Percentiles rank a stretch among this genome's conserved stretches.
phyloP scores from a whole-genome alignment of 2,329 filamentous ascomycete species.

The Verticillium albo-atrum region DNA sequence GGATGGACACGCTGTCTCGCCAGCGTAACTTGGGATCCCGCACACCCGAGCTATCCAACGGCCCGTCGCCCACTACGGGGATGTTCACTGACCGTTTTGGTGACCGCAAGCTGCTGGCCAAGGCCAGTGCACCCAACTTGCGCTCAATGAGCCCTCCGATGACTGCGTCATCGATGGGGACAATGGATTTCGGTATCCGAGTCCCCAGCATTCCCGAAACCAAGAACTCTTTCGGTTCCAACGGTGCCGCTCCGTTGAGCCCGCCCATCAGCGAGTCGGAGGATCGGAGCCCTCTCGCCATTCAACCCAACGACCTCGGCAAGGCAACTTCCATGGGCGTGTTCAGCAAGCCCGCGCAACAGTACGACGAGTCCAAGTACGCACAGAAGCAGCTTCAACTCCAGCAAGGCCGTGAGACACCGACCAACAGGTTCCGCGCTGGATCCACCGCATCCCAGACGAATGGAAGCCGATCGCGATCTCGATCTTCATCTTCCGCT shows the following conservation, averaged over 20 bases:
- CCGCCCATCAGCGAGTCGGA: conserved; percentile 66
- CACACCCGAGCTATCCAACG: conserved; percentile 44
- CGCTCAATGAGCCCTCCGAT: conserved; percentile 49
- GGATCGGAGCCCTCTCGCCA: conserved; percentile 58
- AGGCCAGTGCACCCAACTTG: conserved; percentile 66
- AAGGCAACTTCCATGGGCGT: conserved; percentile 69
- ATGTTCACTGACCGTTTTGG: conserved; percentile 41
- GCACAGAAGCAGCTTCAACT: conserved; percentile 77
- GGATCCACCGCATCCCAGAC: conserved; percentile 39
- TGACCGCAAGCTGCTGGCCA: conserved; percentile 40
- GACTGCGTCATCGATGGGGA: conserved; percentile 29
- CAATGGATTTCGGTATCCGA: conserved; percentile 19
- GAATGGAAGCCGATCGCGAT: conserved; percentile 26
- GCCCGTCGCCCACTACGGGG: conserved; percentile 40
- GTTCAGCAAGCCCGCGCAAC: conserved; percentile 63
- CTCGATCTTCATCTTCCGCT: conserved; percentile 42
- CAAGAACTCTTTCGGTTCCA: conserved; percentile 21
- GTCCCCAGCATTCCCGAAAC: conserved; percentile 16
- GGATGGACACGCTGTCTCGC: conserved; percentile 73
- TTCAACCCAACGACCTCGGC: conserved; percentile 72
- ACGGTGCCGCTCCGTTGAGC: conserved; percentile 34
- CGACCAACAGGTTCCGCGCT: conserved; percentile 39
- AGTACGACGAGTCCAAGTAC: conserved; percentile 83
- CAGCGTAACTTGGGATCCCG: conserved; percentile 49
- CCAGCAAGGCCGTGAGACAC: conserved; percentile 67